Evolutionary conservation across 2,329 filamentous ascomycete genomes (phyloP), one percentile per base, ranked within the genome.

Genomic region (Coniochaeta ligniaria): DNA sequence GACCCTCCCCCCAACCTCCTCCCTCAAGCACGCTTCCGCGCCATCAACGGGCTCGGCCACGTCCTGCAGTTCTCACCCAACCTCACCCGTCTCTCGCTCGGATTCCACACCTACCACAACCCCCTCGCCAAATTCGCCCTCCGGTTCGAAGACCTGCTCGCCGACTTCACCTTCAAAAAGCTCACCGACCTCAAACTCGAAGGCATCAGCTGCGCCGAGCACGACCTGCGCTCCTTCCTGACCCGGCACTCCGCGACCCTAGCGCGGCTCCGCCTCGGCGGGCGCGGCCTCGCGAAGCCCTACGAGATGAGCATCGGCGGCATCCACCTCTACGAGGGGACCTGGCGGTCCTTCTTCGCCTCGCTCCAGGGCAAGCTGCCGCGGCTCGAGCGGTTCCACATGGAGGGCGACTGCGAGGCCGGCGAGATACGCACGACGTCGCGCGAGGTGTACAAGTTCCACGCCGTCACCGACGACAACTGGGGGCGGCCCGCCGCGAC

Each of bases 391-490:
- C 72, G 74, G 22, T 70, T 80, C 59, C 75, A 78, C 58, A 69
- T 81, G 57, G 76, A 80, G 61, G 79, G 79, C 4, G 76, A 79
- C 58, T 76, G 78, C 54, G 74, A 76, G 62, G 77, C 75, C 54
- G 74, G 75, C 26, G 72, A 74, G 57, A 69, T 70, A 41, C 71
- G 72, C 64, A 66, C 74, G 1, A 70, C 69, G 33, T 69, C 73
- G 12, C 69, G 74, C 63, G 76, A 79, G 65, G 66, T 70, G 16
- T 78, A 77, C 67, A 71, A 73, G 62, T 79, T 80, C 63, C 73
- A 73, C 57, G 71, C 75, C 1, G 68, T 75, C 57, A 75, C 75
- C 35, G 72, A 77, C 64, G 76, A 78, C 60, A 65, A 74, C 17
- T 78, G 76, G 76, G 68, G 71, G 57, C 58, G 59, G 0, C 58